Base-by-base conservation (phyloP, 768 basidiomycete species). In the Vararia minispora region DNA sequence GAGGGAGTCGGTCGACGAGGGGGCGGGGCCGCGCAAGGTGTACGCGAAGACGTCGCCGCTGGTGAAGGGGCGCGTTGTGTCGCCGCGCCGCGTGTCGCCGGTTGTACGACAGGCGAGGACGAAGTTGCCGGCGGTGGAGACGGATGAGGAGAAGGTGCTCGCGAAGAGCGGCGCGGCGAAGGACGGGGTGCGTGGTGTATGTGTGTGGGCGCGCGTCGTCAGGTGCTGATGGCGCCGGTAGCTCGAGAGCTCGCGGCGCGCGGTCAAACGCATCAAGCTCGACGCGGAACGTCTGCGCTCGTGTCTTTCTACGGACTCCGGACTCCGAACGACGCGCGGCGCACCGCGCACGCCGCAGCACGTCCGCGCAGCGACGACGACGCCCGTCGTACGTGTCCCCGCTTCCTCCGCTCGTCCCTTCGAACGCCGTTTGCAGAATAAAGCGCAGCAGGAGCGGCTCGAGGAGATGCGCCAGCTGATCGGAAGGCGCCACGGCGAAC, bases 401-500 rank as follows among this genome's bases (percentile, higher is more conserved):
- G 30, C 14, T 38, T 35, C 33, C 37, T 26, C 20, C 45, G 17
- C 37, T 13, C 10, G 10, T 28, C 27, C 3, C 22, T 29, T 42
- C 28, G 23, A 33, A 36, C 13, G 36, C 12, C 24, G 14, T 17
- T 25, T 43, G 4, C 47, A 89, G 86, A 81, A 72, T 10, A 76
- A 60, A 51, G 85, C 77, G 39, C 84, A 85, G 25, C 77, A 76
- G 47, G 77, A 78, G 25, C 75, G 87, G 17, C 68, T 87, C 65
- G 76, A 85, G 49, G 87, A 90, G 55, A 85, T 90, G 85, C 71
- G 77, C 28, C 72, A 72, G 46, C 62, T 86, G 40, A 86, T 90
- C 41, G 60, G 64, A 26, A 71, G 65, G 44, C 65, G 85, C 46
- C 66, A 73, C 49, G 64, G 58, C 13, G 79, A 78, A 25, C n/a